Evolutionary conservation across 1,284 basidiomycete genomes (phyloP), one percentile per base, ranked within the genome.

Genomic region (Cutaneotrichosporon sp.): DNA sequence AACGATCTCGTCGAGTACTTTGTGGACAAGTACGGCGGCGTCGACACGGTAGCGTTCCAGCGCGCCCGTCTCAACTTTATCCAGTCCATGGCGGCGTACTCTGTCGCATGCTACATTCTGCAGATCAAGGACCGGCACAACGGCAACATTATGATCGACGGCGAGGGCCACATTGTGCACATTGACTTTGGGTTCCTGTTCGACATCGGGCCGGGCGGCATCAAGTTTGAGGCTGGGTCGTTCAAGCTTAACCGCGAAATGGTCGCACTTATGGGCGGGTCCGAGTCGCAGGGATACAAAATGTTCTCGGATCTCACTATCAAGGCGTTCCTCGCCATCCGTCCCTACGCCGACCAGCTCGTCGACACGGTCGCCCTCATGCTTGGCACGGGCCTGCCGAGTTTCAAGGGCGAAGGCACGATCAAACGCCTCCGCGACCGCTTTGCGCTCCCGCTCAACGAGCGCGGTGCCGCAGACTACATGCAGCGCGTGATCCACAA

Each of bases 171-270:
- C 69, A 89, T 98, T 57, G 83, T 97, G 4, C 94, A 98, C 47
- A 43, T 65, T 90, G 93, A 98, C 76, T 98, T 98, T 68, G 96
- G 94, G 1, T 98, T 98, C 80, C 76, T 97, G 53, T 97, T 97
- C 67, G 94, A 97, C 72, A 98, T 97, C 81, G 94, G 58, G n/a
- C 62, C 23, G 1, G 60, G 51, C 9, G 59, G 92, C 59, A 87
- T 97, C 73, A 97, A 97, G 80, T 97, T 97, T 67, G 93, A 97
- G 70, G 92, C 93, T 0, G 87, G 83, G 69, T 93, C 90, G 15
- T 99, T 99, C 84, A 99, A 98, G 78, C 81, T 99, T 33, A 93
- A 90, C 56, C 90, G 92, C 69, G 96, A 99, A 72, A 98, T 98
- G 93, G 87, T 98, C 17, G 81, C 87, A 13, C 79, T 98, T 30